Percentiles rank a stretch among this genome's conserved stretches.
These are phyloP conservation scores for Hymenoscyphus occultus DNA, from an alignment of 2,329 filamentous ascomycete species.

Conservation along the genomic window DNA sequence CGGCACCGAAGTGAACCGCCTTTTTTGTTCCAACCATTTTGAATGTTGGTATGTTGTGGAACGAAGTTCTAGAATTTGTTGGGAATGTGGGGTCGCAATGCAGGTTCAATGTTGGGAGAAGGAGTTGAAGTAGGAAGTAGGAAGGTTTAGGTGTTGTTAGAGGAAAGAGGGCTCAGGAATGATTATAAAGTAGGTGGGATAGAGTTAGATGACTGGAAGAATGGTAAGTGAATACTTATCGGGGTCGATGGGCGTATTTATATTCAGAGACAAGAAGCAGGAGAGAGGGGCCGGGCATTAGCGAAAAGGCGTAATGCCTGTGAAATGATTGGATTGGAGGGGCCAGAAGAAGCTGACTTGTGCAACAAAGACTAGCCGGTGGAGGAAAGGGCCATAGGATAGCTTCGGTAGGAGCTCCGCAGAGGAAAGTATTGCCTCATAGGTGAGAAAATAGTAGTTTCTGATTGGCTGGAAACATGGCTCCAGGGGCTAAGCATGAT, in stretches of 20 bases:
- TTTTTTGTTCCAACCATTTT: conserved; percentile 47
- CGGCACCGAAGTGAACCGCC: conserved; percentile 81
- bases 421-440: neutral
- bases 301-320: neutral
- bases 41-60: conserved; percentile 11
- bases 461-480: neutral
- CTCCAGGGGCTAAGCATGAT: neutral
- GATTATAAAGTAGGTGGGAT: neutral
- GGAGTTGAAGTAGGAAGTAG: neutral
- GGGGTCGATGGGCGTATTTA: neutral
- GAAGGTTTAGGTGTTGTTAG: neutral
- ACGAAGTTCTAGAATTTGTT: neutral
- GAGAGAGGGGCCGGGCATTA: neutral
- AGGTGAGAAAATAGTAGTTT: neutral
- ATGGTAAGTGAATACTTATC: neutral
- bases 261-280: neutral
- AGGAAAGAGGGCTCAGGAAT: neutral
- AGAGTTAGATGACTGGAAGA: neutral
- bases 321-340: conserved; percentile 1
- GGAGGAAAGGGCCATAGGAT: neutral
- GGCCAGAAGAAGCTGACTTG: neutral
- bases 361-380: neutral
- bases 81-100: neutral
- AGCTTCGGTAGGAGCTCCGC: neutral
- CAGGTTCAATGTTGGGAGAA: neutral